Conservation (phyloP, 139 green algal species). For the Spirogloea muscicola region DNA sequence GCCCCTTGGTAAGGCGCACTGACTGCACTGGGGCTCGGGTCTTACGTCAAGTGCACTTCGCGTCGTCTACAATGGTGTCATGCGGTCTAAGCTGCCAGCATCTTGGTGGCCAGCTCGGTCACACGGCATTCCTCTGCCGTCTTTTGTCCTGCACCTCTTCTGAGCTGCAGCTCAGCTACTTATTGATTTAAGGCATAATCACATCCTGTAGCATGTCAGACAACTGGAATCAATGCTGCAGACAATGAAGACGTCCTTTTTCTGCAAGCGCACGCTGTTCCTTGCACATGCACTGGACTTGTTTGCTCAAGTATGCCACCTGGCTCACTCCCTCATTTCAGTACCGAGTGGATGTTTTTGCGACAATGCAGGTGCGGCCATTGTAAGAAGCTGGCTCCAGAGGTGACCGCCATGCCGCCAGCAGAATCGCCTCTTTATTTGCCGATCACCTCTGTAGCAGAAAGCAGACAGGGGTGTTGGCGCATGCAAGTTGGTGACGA, state of each 20-base stretch:
- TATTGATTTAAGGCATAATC: background rate
- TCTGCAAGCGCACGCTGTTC: background rate
- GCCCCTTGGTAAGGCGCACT: constrained; percentile 54
- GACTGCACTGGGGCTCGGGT: background rate
- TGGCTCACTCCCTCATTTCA: no score
- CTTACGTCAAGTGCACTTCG: no score
- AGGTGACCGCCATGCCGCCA: background rate
- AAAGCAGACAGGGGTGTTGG: background rate
- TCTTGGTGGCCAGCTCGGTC: background rate
- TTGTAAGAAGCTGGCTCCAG: constrained; percentile 60
- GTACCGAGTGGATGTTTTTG: no score
- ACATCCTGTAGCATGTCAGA: background rate
- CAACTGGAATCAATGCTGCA: background rate
- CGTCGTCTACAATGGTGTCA: no score
- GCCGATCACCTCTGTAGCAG: background rate
- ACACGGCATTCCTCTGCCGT: background rate
- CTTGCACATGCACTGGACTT: background rate
- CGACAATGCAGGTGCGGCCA: constrained; percentile 50
- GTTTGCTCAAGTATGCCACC: no score
- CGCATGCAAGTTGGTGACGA: background rate
- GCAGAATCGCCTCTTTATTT: constrained; percentile 1
- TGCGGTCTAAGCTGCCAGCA: background rate
- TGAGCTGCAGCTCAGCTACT: background rate
- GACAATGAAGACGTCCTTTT: background rate
- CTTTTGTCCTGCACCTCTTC: background rate